A percentile compares a stretch with the other conserved stretches of the same genome.
Conservation (phyloP, 2,329 filamentous ascomycete genomes). For the Pseudocercospora fuligena region DNA sequence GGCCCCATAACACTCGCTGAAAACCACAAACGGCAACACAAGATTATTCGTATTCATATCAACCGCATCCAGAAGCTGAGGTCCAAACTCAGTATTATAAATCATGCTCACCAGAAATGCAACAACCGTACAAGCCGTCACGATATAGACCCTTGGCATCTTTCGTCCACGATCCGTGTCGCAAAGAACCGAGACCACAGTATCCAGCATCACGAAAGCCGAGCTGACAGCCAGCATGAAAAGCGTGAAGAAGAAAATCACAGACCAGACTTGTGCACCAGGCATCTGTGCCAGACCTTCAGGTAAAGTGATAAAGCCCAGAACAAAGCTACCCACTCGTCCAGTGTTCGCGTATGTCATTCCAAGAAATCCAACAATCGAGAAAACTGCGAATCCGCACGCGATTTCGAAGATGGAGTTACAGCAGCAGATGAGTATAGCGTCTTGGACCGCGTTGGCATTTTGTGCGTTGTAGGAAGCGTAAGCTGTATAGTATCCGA, state of each 20-base stretch:
- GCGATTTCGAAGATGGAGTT: no score
- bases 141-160: no score
- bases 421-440: slow-evolving; percentile 29
- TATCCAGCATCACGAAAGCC: not conserved
- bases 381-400: no score
- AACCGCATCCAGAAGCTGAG: no score
- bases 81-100: no score
- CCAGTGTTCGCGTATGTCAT: slow-evolving; percentile 47
- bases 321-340: slow-evolving; percentile 58
- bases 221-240: slow-evolving; percentile 45
- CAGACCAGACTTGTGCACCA: slow-evolving; percentile 62
- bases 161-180: no score
- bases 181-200: not conserved
- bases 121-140: no score
- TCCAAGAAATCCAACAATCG: no score
- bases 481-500: slow-evolving; percentile 64
- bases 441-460: slow-evolving; percentile 64
- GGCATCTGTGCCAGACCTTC: slow-evolving; percentile 62
- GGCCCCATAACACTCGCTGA: no score
- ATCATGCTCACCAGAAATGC: no score
- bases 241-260: slow-evolving; percentile 62
- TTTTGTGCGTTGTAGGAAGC: slow-evolving; percentile 62
- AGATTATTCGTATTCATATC: no score
- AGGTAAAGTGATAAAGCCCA: slow-evolving; percentile 63
- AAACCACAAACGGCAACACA: no score